Evolutionary conservation across 306 rosid genomes (phyloP).

Genomic region (Trifolium pratense): DNA sequence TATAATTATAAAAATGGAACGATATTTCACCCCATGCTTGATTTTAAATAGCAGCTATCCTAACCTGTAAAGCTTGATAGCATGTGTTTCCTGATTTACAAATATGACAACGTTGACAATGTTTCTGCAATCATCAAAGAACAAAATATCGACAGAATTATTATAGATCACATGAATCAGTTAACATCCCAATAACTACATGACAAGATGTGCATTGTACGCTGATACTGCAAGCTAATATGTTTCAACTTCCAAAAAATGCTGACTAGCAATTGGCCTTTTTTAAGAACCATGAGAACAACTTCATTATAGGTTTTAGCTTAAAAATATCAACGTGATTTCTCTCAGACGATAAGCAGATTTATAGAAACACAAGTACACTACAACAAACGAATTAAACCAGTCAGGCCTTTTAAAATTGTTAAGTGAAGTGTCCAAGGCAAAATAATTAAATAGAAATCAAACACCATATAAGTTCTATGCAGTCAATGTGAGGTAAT

Average conservation of each 20-base stretch:
- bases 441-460: not conserved
- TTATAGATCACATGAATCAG: conserved; percentile 25
- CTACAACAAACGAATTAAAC: conserved; percentile 25
- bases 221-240: conserved; percentile 20
- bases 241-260: conserved; percentile 34
- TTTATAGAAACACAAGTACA: conserved; percentile 24
- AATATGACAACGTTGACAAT: conserved; percentile 69
- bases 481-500: conserved; percentile 17
- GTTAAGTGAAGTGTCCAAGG: conserved; percentile 27
- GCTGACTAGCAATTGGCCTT: conserved; percentile 5
- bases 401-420: conserved; percentile 10
- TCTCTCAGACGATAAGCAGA: conserved; percentile 17
- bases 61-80: conserved; percentile 89
- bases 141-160: conserved; percentile 35
- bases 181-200: conserved; percentile 13
- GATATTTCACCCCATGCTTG: conserved; percentile 28
- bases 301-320: not conserved
- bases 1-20: conserved; percentile 29
- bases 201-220: conserved; percentile 25
- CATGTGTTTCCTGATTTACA: conserved; percentile 82
- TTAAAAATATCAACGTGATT: conserved; percentile 34
- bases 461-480: conserved; percentile 5
- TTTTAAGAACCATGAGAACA: conserved; percentile 10
- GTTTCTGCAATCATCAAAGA: conserved; percentile 73
- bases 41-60: conserved; percentile 45